Evolutionary conservation across 73 alveolate genomes (phyloP).

Genomic region (Paramecium bursaria): DNA sequence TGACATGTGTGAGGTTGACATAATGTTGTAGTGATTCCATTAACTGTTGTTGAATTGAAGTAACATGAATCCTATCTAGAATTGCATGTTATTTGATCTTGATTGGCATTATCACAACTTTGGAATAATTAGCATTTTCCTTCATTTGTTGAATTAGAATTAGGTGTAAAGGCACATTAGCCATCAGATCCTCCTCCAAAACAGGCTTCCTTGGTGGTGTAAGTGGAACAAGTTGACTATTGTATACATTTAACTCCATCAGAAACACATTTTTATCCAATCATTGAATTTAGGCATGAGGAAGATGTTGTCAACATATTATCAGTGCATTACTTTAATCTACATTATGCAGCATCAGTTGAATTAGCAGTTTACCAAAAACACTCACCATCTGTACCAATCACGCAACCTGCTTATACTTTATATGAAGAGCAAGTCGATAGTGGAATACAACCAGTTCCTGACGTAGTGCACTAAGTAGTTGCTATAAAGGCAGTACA

Average conservation of each 20-base stretch:
- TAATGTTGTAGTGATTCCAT: background rate
- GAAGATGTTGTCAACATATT: conserved; percentile 1
- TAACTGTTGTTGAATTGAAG: no score
- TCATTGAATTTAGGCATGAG: background rate
- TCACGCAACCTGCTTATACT: background rate
- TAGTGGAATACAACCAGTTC: conserved; percentile 3
- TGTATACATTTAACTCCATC: conserved; percentile 41
- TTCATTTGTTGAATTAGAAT: background rate
- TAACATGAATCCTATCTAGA: no score
- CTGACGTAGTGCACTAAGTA: conserved; percentile 15
- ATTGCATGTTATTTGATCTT: conserved; percentile 32
- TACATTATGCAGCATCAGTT: conserved; percentile 10
- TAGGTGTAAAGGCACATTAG: conserved; percentile 3
- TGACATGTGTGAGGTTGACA: background rate
- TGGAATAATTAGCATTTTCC: conserved; percentile 38
- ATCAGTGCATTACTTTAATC: conserved; percentile 29
- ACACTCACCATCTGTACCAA: conserved; percentile 42
- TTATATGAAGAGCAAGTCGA: background rate
- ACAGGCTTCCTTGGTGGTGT: conserved; percentile 18
- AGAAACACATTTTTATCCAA: conserved; percentile 16
- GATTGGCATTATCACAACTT: conserved; percentile 3
- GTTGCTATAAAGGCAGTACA: background rate
- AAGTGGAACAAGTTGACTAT: conserved; percentile 21
- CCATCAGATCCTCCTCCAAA: conserved; percentile 59
- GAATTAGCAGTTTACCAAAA: no score